phyloP scores from a whole-genome alignment of 176 grass and related monocot species.

The Chloris gayana region DNA sequence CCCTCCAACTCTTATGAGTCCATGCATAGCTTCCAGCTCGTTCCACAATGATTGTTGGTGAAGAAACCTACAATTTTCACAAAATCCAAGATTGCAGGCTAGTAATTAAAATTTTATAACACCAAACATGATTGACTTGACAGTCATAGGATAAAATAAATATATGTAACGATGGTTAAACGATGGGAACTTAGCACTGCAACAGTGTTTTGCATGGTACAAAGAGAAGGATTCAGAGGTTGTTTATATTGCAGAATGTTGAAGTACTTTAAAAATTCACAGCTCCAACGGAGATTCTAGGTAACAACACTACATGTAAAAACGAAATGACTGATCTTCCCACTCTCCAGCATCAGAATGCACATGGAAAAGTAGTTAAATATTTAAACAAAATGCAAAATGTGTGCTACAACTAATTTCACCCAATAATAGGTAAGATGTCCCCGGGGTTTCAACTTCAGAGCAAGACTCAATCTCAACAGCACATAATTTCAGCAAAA shows the following conservation, averaged over 20 bases:
- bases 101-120: constrained; percentile 15
- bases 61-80: constrained; percentile 68
- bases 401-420: background rate
- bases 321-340: background rate
- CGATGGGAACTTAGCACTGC: background rate
- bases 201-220: background rate
- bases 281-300: background rate
- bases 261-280: background rate
- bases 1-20: constrained; percentile 93
- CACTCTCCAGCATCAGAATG: background rate
- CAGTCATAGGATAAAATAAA: background rate
- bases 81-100: constrained; percentile 14
- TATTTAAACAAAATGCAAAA: background rate
- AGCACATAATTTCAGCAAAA: background rate
- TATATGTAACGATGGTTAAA: constrained; percentile 1
- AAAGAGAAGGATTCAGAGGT: background rate
- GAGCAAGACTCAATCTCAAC: constrained; percentile 3
- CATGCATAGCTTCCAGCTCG: constrained; percentile 96
- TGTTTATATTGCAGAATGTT: background rate
- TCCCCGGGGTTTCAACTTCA: constrained; percentile 4
- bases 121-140: background rate
- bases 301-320: background rate
- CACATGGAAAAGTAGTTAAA: background rate
- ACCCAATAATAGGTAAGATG: background rate
- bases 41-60: constrained; percentile 91